A percentile compares a stretch with the other conserved stretches of the same genome.
Evolutionary conservation across 2,329 filamentous ascomycete species (phyloP).

Genomic region (Zelopaecilomyces penicillatus): DNA sequence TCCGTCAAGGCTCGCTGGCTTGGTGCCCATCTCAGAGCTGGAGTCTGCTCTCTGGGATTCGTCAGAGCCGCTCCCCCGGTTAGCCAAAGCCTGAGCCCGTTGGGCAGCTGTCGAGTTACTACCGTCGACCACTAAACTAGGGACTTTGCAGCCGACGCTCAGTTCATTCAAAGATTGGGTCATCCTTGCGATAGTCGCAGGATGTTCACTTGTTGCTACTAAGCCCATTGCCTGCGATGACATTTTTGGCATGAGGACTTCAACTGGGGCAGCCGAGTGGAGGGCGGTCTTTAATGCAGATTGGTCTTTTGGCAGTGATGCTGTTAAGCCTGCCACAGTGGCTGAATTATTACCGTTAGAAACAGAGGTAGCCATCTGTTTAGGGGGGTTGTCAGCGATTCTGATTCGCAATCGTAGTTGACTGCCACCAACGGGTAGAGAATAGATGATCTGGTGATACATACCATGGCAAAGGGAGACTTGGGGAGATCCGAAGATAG

Average conservation of each 20-base stretch:
- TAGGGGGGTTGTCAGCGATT: neutral
- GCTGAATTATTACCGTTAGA: constrained; percentile 16
- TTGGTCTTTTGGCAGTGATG: constrained; percentile 5
- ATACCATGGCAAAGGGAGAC: constrained; percentile 71
- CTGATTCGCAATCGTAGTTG: too few relatives aligned
- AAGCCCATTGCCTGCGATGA: constrained; percentile 12
- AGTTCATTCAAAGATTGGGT: constrained; percentile 22
- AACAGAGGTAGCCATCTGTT: constrained; percentile 41
- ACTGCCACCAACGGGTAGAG: neutral
- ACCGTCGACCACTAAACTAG: constrained; percentile 41
- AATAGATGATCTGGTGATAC: constrained; percentile 9
- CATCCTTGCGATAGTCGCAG: constrained; percentile 18
- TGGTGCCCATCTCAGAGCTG: constrained; percentile 59
- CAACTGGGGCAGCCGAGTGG: neutral
- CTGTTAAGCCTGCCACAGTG: constrained; percentile 1
- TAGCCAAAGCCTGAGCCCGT: constrained; percentile 22
- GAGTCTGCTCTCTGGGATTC: constrained; percentile 54
- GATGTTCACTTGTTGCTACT: constrained; percentile 9
- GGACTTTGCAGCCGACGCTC: constrained; percentile 21
- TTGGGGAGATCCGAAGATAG: constrained; percentile 42
- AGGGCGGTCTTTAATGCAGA: constrained; percentile 15
- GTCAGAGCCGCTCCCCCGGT: constrained; percentile 42
- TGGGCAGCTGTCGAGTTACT: constrained; percentile 33
- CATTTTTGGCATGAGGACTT: constrained; percentile 7
- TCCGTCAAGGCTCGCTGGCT: constrained; percentile 82